Conservation (phyloP, 129 eudicot genomes). For the Tanacetum coccineum region DNA sequence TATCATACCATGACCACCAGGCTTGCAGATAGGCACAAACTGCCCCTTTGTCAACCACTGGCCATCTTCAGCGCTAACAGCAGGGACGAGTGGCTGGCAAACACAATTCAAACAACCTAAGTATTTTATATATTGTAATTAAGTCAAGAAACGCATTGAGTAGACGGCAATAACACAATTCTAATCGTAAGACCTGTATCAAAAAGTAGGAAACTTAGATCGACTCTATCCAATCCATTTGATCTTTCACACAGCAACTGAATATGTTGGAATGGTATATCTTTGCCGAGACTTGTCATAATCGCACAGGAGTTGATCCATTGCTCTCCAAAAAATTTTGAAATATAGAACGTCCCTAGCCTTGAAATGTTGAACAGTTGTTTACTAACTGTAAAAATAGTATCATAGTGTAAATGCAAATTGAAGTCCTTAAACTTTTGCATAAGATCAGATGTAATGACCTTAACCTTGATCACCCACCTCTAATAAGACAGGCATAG, state of each 20-base stretch:
- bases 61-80: conserved; percentile 91
- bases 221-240: conserved; percentile 94
- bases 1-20: conserved; percentile 99
- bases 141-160: conserved; percentile 2
- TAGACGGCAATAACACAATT: conserved; percentile 17
- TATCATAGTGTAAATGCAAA: conserved; percentile 16
- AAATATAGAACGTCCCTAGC: conserved; percentile 93
- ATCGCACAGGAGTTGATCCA: conserved; percentile 98
- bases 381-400: conserved; percentile 13
- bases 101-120: conserved; percentile 26
- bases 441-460: conserved; percentile 6
- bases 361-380: conserved; percentile 40
- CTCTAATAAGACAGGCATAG: conserved; percentile 7
- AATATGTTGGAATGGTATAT: conserved; percentile 80
- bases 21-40: conserved; percentile 88
- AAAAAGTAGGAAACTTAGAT: conserved; percentile 73
- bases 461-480: conserved; percentile 1
- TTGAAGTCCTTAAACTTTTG: conserved; percentile 1
- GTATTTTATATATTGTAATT: background rate
- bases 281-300: conserved; percentile 97
- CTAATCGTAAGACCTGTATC: conserved; percentile 68
- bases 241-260: conserved; percentile 67
- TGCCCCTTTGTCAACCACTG: conserved; percentile 73
- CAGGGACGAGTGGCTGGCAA: conserved; percentile 98
- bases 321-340: conserved; percentile 82